Evolutionary conservation across 1,284 basidiomycete species (phyloP).

Genomic region (Anthracocystis panici-leucophaei): DNA sequence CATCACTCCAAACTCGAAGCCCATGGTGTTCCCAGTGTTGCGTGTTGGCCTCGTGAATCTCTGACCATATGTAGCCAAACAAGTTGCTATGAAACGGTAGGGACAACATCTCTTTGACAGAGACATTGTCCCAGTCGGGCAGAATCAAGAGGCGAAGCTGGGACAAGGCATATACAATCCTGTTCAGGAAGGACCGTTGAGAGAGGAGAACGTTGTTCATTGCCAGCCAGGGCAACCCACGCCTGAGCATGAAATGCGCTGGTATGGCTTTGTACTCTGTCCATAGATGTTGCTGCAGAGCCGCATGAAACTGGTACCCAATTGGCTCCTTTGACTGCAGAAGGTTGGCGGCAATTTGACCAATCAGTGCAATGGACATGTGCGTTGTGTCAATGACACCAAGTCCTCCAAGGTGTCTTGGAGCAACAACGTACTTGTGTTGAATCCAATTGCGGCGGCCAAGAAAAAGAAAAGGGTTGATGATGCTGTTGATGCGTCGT

Average conservation of each 20-base stretch:
- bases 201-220: background rate
- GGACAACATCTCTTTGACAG: slow-evolving; percentile 6
- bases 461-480: background rate
- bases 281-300: background rate
- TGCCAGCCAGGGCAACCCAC: background rate
- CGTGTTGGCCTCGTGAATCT: background rate
- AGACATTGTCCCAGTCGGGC: slow-evolving; percentile 15
- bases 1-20: slow-evolving; percentile 7
- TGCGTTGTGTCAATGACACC: background rate
- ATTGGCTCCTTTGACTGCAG: background rate
- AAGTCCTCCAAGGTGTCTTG: background rate
- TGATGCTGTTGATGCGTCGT: background rate
- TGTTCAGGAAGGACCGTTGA: background rate
- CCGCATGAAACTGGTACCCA: background rate
- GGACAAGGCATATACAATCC: background rate
- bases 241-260: background rate
- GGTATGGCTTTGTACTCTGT: background rate
- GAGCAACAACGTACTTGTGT: background rate
- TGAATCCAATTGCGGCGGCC: slow-evolving; percentile 3
- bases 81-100: slow-evolving; percentile 8
- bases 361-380: background rate
- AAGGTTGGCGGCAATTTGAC: background rate
- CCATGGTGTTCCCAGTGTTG: slow-evolving; percentile 5
- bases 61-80: background rate
- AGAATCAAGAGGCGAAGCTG: background rate